Base-by-base conservation (phyloP, 2,329 filamentous ascomycete species). In the Claviceps pazoutovae region DNA sequence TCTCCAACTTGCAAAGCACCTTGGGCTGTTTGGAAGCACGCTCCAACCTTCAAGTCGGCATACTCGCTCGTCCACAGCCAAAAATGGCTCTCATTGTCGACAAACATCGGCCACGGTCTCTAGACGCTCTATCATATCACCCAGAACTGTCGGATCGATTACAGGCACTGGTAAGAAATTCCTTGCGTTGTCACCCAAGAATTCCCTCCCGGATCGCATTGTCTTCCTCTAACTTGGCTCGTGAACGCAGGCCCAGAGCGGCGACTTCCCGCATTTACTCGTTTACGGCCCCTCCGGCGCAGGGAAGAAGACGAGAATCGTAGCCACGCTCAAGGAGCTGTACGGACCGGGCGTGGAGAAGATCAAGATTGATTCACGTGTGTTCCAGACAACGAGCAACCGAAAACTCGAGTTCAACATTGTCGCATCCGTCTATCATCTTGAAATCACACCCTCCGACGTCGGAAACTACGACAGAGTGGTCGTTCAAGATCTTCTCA, bases 401-500 rank as follows among this genome's bases (percentile, higher is more conserved):
- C 88, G 93, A 65, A 98, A 98, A 70, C 84, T 98, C 61, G 93
- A 98, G 71, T 98, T 98, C 79, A 98, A 96, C 72, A 95, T 98
- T 57, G 93, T 98, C 51, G 83, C 90, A 45, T 97, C 91, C 0
- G 83, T 96, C 57, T 98, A 98, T 71, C 93, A 98, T 68, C 83
- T 98, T 60, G 93, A 98, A 68, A 98, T 98, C 64, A 98, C 93
- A 7, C 93, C 93, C 0, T 94, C 88, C 1, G 93, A 98, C 60
- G 93, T 98, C 4, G 93, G 91, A 55, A 95, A 86, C 67, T 96
- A 96, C 63, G 93, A 98, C 68, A 80, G 93, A 51, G 93, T 98
- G 3, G 93, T 98, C 1, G 78, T 98, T 14, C 93, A 98, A 65
- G 93, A 97, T 62, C 74, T 98, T 48, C 74, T 98, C 48, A 98